Percentiles rank a stretch among this genome's conserved stretches.
These are phyloP conservation scores for Pilobolus umbonatus DNA, from an alignment of 192 early-diverging fungal species.

Conservation along the genomic window DNA sequence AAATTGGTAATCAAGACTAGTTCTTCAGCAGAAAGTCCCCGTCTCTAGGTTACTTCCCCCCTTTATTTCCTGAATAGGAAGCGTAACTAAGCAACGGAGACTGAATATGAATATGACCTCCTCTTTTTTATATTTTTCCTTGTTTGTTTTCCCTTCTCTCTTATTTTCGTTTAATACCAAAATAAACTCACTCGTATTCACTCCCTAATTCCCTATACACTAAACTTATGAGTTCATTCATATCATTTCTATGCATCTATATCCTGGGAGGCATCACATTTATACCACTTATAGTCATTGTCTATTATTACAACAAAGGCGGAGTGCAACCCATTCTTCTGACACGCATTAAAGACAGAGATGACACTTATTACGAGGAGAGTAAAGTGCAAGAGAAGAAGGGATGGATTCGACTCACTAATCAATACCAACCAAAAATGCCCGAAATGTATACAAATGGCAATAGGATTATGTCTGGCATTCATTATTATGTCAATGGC, in stretches of 20 bases:
- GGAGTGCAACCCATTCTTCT: background rate
- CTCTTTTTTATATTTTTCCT: too few species aligned
- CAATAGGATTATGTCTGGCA: slow-evolving; percentile 5
- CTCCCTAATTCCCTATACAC: too few species aligned
- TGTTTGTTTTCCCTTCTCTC: too few species aligned
- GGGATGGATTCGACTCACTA: slow-evolving; percentile 34
- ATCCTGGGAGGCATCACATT: slow-evolving; percentile 9
- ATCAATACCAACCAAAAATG: slow-evolving; percentile 15
- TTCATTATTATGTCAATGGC: slow-evolving; percentile 11
- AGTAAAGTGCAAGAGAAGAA: slow-evolving; percentile 11
- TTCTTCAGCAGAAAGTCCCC: too few species aligned
- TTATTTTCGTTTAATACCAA: too few species aligned
- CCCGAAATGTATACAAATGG: background rate
- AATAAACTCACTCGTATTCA: too few species aligned
- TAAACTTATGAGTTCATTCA: background rate
- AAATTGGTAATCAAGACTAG: slow-evolving; percentile 37
- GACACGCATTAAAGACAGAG: background rate
- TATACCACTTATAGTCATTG: background rate
- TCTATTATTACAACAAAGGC: background rate
- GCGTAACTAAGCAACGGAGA: too few species aligned
- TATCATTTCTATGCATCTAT: slow-evolving; percentile 5
- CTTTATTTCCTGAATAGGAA: too few species aligned
- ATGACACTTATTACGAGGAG: background rate
- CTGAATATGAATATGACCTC: too few species aligned
- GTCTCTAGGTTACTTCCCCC: too few species aligned